Base-by-base conservation (phyloP, 441 rosid species). In the Brassica balearica region DNA sequence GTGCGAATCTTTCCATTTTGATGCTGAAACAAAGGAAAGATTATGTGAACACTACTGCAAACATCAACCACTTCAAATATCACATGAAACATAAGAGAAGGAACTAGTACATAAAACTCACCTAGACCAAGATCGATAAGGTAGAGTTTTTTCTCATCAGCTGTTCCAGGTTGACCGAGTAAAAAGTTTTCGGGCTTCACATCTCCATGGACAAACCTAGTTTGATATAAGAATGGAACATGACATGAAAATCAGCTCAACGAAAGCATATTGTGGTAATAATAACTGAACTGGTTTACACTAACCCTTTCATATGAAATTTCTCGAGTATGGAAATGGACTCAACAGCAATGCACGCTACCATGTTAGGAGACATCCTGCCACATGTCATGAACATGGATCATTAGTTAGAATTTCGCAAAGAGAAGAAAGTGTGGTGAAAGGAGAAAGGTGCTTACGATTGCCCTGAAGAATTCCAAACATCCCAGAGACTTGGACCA, bases 401-500 rank as follows among this genome's bases (percentile, higher is more conserved):
- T 36, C 19, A 25, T 8, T 41, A 41, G 48, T 41, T 41, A 36
- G 14, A 11, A 1, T 43, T 43, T 43, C 12, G 51, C 51, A 32
- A 56, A 46, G 11, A 14, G 48, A 65, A 62, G 53, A 36, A 55
- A 2, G 29, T 7, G 22, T 66, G 23, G 64, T 66, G 75, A 73
- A 67, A 73, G 80, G 41, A 46, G 61, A 48, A 68, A 63, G 72
- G 64, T 71, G 66, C 97, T 86, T 88, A 92, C 98, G 98, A 83
- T 88, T 92, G 88, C 69, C 88, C 88, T 14, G 85, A 82, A 66
- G 88, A 81, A 84, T 94, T 94, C 97, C 97, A 94, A 71, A 93
- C 93, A 77, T 93, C 97, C 98, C 98, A 93, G 41, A 92, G 90
- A 79, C 97, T 93, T 9, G 97, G 98, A n/a, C 98, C 98, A 55